These are phyloP conservation scores for Penicillium canariense DNA, from an alignment of 495 filamentous ascomycete genomes.

Conservation along the genomic window DNA sequence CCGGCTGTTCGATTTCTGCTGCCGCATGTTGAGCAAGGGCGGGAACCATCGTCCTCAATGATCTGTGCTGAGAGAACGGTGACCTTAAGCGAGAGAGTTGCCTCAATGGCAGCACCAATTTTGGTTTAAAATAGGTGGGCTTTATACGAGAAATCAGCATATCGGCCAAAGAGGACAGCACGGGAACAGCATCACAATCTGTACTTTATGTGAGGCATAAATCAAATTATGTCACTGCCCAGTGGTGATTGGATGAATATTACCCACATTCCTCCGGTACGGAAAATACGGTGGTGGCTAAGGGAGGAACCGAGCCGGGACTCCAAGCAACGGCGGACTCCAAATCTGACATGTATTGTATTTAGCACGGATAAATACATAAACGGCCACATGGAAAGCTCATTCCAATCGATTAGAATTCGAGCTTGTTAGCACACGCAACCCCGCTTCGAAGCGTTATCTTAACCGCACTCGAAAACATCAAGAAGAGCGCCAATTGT, in stretches of 20 bases:
- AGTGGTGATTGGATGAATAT: slow-evolving; percentile 19
- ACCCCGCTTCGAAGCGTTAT: no score
- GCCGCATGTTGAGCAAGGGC: not conserved
- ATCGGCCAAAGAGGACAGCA: not conserved
- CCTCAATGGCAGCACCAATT: not conserved
- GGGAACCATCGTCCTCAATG: not conserved
- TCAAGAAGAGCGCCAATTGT: not conserved
- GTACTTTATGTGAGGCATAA: not conserved
- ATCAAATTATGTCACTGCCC: slow-evolving; percentile 17
- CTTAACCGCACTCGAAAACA: not conserved
- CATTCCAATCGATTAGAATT: not conserved
- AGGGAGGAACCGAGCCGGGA: not conserved
- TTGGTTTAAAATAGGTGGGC: not conserved
- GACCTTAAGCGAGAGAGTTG: not conserved
- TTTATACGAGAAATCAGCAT: not conserved
- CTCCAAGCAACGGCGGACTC: not conserved
- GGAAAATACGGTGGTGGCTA: not conserved
- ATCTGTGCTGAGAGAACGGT: not conserved
- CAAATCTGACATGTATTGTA: not conserved
- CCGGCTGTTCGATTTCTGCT: not conserved
- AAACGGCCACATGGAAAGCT: not conserved
- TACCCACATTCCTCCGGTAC: not conserved
- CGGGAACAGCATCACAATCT: not conserved
- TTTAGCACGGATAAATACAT: not conserved
- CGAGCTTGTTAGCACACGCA: no score